Base-by-base conservation (phyloP, 176 grass and related monocot genomes). In the Hordeum vulgare region DNA sequence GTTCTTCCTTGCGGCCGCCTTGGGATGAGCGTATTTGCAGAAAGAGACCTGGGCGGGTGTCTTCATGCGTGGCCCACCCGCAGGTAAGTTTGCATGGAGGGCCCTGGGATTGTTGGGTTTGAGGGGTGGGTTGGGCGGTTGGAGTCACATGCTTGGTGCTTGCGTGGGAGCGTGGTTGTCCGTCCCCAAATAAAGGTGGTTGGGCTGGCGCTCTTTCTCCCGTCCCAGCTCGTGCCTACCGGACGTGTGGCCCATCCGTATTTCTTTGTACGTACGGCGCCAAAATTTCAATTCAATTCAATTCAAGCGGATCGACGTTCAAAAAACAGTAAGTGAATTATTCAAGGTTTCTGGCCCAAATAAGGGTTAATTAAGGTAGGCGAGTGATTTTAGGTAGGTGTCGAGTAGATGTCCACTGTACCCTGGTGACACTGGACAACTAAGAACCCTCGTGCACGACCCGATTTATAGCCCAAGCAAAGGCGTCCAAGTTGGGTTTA, bases 71-170 rank as follows among this genome's bases (percentile, higher is more conserved):
- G 29, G 62, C 25, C 62, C 63, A 18, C 14, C 61, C 18, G 5
- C 9, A 15, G 2, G 20, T 36, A 20, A 2, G 11, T 40, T 82
- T 71, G 4, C 65, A 26, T 8, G 0, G 4, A 17, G 57, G 3
- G 0, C 88, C 88, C 37, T 41, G 9, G 3, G 6, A 49, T 31
- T 15, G 6, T 5, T 1, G 0, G 0, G 3, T 79, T 74, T 81
- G 39, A 15, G 25, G 28, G 1, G 11, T 12, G 8, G 23, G 6
- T 1, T 1, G 11, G 77, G 0, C 31, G 45, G 66, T 42, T 73
- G 64, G 27, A 24, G 73, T 66, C 79, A 79, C 83, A 74, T 86
- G 83, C 79, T 90, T 79, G 41, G 75, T 17, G 84, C 83, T 78
- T 45, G 35, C 34, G 9, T 37, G 41, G 82, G 70, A 29, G 81